phyloP scores from a whole-genome alignment of 495 filamentous ascomycete species.

The Terfezia claveryi region DNA sequence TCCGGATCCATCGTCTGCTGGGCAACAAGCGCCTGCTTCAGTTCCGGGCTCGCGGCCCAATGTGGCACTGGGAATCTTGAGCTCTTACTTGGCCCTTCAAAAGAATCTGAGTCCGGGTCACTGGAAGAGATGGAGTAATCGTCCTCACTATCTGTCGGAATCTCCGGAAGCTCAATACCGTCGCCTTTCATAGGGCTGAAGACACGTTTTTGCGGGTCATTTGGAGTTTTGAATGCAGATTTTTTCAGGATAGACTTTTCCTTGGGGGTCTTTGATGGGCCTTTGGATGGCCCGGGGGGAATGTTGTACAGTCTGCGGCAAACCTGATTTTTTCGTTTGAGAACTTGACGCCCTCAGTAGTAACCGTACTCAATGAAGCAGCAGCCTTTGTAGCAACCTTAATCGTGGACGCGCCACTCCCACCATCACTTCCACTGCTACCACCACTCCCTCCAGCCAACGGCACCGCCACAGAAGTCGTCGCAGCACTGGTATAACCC shows the following conservation, averaged over 20 bases:
- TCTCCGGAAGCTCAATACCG: conserved; percentile 64
- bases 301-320: conserved; percentile 40
- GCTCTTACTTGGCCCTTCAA: conserved; percentile 24
- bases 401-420: neutral
- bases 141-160: conserved; percentile 59
- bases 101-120: conserved; percentile 42
- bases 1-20: conserved; percentile 76
- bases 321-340: conserved; percentile 80
- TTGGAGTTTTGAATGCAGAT: conserved; percentile 29
- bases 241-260: conserved; percentile 12
- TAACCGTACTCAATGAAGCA: neutral
- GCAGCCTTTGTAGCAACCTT: neutral
- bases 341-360: conserved; percentile 30
- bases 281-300: neutral
- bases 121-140: neutral
- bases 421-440: too few relatives aligned
- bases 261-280: conserved; percentile 14
- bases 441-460: too few relatives aligned
- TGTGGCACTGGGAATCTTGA: conserved; percentile 34
- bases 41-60: conserved; percentile 69
- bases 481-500: neutral
- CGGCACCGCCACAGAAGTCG: too few relatives aligned
- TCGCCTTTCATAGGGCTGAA: conserved; percentile 39
- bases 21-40: conserved; percentile 40
- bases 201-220: conserved; percentile 26